Evolutionary conservation across 1,284 basidiomycete species (phyloP).

Genomic region (Neonothopanus nambi): DNA sequence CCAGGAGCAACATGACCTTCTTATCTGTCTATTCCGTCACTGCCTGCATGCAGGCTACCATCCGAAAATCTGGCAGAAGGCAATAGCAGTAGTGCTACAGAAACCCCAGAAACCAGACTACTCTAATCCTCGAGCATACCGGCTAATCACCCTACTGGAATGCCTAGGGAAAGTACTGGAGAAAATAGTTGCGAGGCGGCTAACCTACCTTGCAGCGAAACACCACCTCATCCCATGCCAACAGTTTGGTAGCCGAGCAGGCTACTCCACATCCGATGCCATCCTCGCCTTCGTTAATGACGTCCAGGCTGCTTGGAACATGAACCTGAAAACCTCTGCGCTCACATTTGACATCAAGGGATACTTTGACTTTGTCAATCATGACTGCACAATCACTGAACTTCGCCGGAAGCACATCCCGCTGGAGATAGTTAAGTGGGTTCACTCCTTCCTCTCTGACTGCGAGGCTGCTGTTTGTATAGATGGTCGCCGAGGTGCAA

Average conservation of each 20-base stretch:
- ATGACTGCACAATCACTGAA: conserved; percentile 14
- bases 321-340: conserved; percentile 21
- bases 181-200: conserved; percentile 20
- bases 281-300: conserved; percentile 26
- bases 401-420: conserved; percentile 16
- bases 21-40: conserved; percentile 6
- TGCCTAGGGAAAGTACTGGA: conserved; percentile 30
- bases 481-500: conserved; percentile 21
- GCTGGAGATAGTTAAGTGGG: conserved; percentile 18
- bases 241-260: conserved; percentile 27
- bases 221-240: conserved; percentile 21
- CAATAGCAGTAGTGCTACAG: conserved; percentile 24
- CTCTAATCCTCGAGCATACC: conserved; percentile 27
- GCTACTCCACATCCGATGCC: conserved; percentile 25
- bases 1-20: neutral
- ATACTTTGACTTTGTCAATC: conserved; percentile 32
- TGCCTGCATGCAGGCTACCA: conserved; percentile 23
- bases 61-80: conserved; percentile 21
- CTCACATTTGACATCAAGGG: conserved; percentile 33
- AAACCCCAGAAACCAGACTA: conserved; percentile 28
- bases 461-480: conserved; percentile 25
- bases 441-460: conserved; percentile 17
- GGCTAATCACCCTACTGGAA: conserved; percentile 28
- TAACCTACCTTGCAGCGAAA: conserved; percentile 17
- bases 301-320: conserved; percentile 25